Percentiles rank a stretch among this genome's conserved stretches.
phyloP scores from a whole-genome alignment of 1,284 basidiomycete species.

The Cutaneotrichosporon daszewskae region DNA sequence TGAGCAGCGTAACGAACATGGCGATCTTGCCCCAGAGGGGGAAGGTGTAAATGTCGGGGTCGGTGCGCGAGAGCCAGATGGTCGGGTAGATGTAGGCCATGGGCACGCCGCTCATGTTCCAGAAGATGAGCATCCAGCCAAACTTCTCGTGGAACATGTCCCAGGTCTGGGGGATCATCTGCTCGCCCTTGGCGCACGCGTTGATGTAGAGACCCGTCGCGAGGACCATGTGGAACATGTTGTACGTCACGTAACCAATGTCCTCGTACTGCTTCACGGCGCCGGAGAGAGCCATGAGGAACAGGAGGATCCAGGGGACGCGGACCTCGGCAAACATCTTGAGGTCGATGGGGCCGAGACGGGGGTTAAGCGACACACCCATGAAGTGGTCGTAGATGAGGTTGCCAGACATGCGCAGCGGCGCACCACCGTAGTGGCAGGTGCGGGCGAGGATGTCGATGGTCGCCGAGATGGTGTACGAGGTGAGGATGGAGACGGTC shows the following conservation, averaged over 20 bases:
- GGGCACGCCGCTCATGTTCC: slow-evolving; percentile 87
- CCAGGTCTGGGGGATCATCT: slow-evolving; percentile 99
- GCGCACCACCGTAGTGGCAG: slow-evolving; percentile 59
- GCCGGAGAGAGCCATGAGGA: slow-evolving; percentile 86
- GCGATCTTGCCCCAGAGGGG: slow-evolving; percentile 53
- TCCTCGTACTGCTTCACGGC: slow-evolving; percentile 93
- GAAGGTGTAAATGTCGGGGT: slow-evolving; percentile 81
- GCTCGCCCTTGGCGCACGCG: slow-evolving; percentile 88
- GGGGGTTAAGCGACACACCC: slow-evolving; percentile 91
- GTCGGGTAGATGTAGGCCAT: slow-evolving; percentile 91
- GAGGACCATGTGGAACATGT: slow-evolving; percentile 94
- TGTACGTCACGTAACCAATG: slow-evolving; percentile 90
- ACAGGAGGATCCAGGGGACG: slow-evolving; percentile 94
- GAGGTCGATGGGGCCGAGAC: slow-evolving; percentile 86
- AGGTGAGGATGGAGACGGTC: slow-evolving; percentile 90
- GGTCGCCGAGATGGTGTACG: slow-evolving; percentile 72
- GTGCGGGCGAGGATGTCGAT: slow-evolving; percentile 72
- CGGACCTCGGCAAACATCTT: slow-evolving; percentile 99
- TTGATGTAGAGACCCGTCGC: slow-evolving; percentile 96
- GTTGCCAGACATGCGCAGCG: slow-evolving; percentile 88
- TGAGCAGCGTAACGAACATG: slow-evolving; percentile 59
- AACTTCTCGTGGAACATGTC: slow-evolving; percentile 97
- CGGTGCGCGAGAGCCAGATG: slow-evolving; percentile 95
- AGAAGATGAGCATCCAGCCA: slow-evolving; percentile 94
- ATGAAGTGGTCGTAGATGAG: slow-evolving; percentile 94